Base-by-base conservation (phyloP, 192 early-diverging fungal species). In the Dimargaris cristalligena region DNA sequence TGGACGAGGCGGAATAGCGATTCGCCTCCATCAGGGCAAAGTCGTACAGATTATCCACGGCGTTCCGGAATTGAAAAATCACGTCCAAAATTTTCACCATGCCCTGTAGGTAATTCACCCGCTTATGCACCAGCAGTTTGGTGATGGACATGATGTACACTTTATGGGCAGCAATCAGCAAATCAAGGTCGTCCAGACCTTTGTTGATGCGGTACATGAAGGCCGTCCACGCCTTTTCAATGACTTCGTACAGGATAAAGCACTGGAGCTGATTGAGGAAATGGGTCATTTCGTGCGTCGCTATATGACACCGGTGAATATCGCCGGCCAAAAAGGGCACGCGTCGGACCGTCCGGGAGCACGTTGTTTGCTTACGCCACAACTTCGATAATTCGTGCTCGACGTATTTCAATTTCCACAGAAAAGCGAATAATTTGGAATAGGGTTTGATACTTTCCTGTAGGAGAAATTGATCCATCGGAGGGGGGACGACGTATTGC, bases 191-290 rank as follows among this genome's bases (percentile, higher is more conserved):
- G 78, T 79, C 16, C 74, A 78, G 26, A 71, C 72, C 52, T 76
- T 76, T 20, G 73, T 60, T 22, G 84, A 72, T 20, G 70, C 72
- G 28, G 65, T 73, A 60, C 1, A 77, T 60, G 20, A 97, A 76
- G 65, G 84, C 79, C 30, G 80, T 82, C 94, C 94, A 97, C 0
- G 90, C 86, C 51, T 82, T 84, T 71, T 92, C 92, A 29, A 97
- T 65, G 48, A 89, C 88, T 68, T 96, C 92, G 69, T 94, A 93
- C 44, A 88, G 72, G 30, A 91, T 82, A 65, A 91, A 95, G 66
- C 91, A 88, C 68, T 96, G 91, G 49, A 98, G 71, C 65, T 98
- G 92, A 62, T 87, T 78, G 44, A 91, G 78, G 69, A 93, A 95
- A 69, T 97, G 94, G 46, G 87, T 81, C 94, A 97, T 97, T 67